Percentiles rank a stretch among this genome's conserved stretches.
Evolutionary conservation across 441 rosid genomes (phyloP).

Genomic region (Eutrema salsugineum): DNA sequence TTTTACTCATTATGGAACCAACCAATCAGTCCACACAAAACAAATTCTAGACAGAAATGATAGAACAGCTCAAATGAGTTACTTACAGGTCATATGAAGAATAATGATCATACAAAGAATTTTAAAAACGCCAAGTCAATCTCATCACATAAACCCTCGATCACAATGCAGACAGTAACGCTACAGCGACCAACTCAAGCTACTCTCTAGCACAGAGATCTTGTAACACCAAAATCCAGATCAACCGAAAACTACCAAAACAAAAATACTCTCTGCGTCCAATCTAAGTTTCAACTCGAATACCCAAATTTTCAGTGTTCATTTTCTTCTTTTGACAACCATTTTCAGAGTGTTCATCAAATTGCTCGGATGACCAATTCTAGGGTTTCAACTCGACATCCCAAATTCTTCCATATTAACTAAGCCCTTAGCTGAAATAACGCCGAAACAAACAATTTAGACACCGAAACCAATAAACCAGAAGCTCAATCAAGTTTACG

Average conservation of each 20-base stretch:
- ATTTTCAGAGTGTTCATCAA: background rate
- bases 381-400: conserved; percentile 20
- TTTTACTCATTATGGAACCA: background rate
- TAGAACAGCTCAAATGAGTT: background rate
- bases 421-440: conserved; percentile 10
- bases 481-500: conserved; percentile 9
- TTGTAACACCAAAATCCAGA: background rate
- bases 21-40: background rate
- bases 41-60: background rate
- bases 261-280: background rate
- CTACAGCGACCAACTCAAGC: background rate
- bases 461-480: background rate
- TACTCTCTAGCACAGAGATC: conserved; percentile 5
- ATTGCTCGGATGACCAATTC: background rate
- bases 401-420: conserved; percentile 6
- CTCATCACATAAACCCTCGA: background rate
- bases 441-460: background rate
- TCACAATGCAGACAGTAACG: conserved; percentile 7
- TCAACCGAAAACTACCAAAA: background rate
- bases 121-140: background rate
- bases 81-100: background rate
- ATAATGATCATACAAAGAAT: background rate
- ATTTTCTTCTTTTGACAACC: too few species aligned
- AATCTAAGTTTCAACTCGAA: background rate
- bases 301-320: background rate